Evolutionary conservation across 139 green algal genomes (phyloP), one percentile per base, ranked within the genome.

Genomic region (Chlorella vulgaris): DNA sequence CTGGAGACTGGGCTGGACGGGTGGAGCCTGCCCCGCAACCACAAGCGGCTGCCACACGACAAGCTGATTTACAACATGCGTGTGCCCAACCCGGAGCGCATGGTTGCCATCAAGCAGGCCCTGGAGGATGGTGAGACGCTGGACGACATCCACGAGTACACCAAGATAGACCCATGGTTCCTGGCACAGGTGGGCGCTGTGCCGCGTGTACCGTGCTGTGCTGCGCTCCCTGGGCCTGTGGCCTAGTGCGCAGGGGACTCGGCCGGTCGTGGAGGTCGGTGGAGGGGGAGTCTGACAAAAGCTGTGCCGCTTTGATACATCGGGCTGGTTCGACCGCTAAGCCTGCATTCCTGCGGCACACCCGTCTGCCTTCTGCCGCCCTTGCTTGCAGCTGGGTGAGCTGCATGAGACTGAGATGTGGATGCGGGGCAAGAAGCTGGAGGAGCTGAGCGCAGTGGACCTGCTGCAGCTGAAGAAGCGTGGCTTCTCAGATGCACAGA

Each of bases 151-250:
- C 87, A 90, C 68, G 90, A 98, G 78, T 89, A 97, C 47, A 99
- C 97, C 63, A 93, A 93, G 19, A 98, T 99, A 62, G 97, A 99
- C 92, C 92, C 91, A 51, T 99, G 97, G 97, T 99, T 98, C 89
- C 80, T 99, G 61, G 83, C 83, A 42, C 96, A 99, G 90, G 74
- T 96, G 78, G 78, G 82, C 3, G 6, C 3, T n/a, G n/a, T 1
- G 19, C n/a, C n/a, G n/a, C n/a, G n/a, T n/a, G n/a, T n/a, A n/a
- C n/a, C n/a, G n/a, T n/a, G n/a, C n/a, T n/a, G n/a, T n/a, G n/a
- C n/a, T n/a, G n/a, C n/a, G n/a, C n/a, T n/a, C n/a, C n/a, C n/a
- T n/a, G n/a, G n/a, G n/a, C n/a, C n/a, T n/a, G n/a, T n/a, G n/a
- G n/a, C n/a, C n/a, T n/a, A n/a, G n/a, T n/a, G n/a, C n/a, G n/a